Base-by-base conservation (phyloP, 176 grass and related monocot genomes). In the Aegilops longissima region DNA sequence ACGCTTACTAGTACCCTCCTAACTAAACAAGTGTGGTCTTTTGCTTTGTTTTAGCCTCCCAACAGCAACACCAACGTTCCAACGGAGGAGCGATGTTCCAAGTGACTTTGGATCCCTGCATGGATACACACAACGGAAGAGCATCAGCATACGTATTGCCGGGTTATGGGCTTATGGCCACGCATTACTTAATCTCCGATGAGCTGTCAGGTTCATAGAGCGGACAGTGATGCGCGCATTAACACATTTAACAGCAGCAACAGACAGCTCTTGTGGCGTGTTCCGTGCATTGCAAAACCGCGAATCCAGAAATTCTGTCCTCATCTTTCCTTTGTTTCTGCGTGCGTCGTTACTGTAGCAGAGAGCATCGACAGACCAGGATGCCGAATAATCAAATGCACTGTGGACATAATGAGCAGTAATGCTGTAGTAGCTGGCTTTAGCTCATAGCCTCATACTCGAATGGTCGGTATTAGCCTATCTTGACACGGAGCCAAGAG, bases 201-300 rank as follows among this genome's bases (percentile, higher is more conserved):
- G 77, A 59, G 38, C 54, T 8, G 52, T 36, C 40, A 64, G 16
- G 56, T 35, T 73, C 68, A 17, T 56, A 29, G 31, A 54, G 7
- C 69, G 23, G 66, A 52, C 49, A 82, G 59, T 21, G 66, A n/a
- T 76, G 59, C 70, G 61, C 40, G 38, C 27, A 73, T 62, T 12
- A 44, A 42, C 77, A 42, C 77, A 63, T 49, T 62, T 62, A 61
- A 44, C 77, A 64, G 49, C 51, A 51, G 7, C 78, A 51, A 9
- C 54, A 33, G 23, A 21, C 54, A 61, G 34, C 45, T 23, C 77
- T 16, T 29, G 38, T 36, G 67, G 11, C 13, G 56, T 16, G 70
- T 31, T 76, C 73, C 82, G 82, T 85, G 39, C 36, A 38, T 38
- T 38, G 87, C 82, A 54, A 31, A 25, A 65, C 82, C 80, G 87